Evolutionary conservation across 495 filamentous ascomycete species (phyloP), one percentile per base, ranked within the genome.

Genomic region (Trichoderma virens): DNA sequence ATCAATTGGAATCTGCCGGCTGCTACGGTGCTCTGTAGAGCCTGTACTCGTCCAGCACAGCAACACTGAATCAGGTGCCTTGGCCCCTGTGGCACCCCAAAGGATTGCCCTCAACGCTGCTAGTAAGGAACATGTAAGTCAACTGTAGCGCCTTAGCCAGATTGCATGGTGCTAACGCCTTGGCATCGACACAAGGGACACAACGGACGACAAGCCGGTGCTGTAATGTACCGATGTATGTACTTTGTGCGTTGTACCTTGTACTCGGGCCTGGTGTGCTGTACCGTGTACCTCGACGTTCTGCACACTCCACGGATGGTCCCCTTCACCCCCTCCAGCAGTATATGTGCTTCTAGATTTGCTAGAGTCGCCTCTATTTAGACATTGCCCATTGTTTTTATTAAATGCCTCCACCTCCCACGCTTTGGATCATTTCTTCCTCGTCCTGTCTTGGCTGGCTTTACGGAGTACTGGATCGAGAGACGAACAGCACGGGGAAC

Each of bases 321-420:
- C 38, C 38, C 38, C 38, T 41, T 41, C 38, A 51, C 45, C n/a
- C 45, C 13, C 41, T n/a, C 45, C 45, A n/a, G n/a, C n/a, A n/a
- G n/a, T n/a, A n/a, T n/a, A n/a, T n/a, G n/a, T n/a, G n/a, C 51
- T 16, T 30, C 27, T 30, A 18, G 51, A 28, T 31, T 18, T 56
- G 3, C 25, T 13, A 56, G 13, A 27, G 25, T 1, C 9, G 51
- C 51, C 51, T 56, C 51, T 23, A 56, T 56, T 18, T 56, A 9
- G 2, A 30, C 27, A 56, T 30, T 18, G 27, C 16, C 41, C n/a
- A 20, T 45, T 27, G 51, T 56, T 56, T n/a, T 56, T 27, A 56
- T 56, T 56, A 56, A 56, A 56, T 56, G 51, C 51, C 51, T 56
- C 51, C 51, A 56, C 51, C 51, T 56, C 27, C 25, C 51, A 56